Base-by-base conservation (phyloP, 371 early-diverging fungal species). In the Rhizopus arrhizus region DNA sequence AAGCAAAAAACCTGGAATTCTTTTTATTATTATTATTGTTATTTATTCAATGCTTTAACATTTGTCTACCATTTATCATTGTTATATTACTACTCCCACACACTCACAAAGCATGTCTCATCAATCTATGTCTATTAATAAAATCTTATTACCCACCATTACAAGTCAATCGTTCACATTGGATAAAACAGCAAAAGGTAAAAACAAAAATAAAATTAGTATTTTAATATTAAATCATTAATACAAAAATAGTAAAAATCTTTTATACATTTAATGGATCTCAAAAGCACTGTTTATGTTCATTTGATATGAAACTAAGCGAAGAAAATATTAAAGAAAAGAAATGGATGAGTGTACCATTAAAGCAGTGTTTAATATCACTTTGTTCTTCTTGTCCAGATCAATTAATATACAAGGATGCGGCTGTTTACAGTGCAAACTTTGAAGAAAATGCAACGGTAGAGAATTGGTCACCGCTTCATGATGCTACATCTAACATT, bases 381-480 rank as follows among this genome's bases (percentile, higher is more conserved):
- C 66, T 74, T 2, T 74, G 74, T 38, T 67, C 74, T 22, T 74
- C 74, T 32, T 68, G 74, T 48, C 74, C 74, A n/a, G 74, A 74
- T 64, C 70, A 70, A 49, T 65, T 74, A 47, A 63, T 68, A 53
- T 59, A 62, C 41, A 68, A 53, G 22, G 65, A 74, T 51, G 63
- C 68, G 10, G 74, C 71, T 55, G 53, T 74, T 42, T 74, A 74
- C 59, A 74, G 71, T 48, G 74, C 71, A 4, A 74, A 74, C 47
- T 74, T 70, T 40, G 70, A 74, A 61, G 74, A 74, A 41, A 62
- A 60, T 40, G n/a, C 52, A 16, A 62, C 70, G 7, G 62, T 56
- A 0, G 62, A 70, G 33, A 65, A 70, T 34, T 69, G 69, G 59
- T 62, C 64, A n/a, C 63, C 65, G 32, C 60, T 61, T 35, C 62